Evolutionary conservation across 768 basidiomycete species (phyloP), one percentile per base, ranked within the genome.

Genomic region (Termitomyces sp.): DNA sequence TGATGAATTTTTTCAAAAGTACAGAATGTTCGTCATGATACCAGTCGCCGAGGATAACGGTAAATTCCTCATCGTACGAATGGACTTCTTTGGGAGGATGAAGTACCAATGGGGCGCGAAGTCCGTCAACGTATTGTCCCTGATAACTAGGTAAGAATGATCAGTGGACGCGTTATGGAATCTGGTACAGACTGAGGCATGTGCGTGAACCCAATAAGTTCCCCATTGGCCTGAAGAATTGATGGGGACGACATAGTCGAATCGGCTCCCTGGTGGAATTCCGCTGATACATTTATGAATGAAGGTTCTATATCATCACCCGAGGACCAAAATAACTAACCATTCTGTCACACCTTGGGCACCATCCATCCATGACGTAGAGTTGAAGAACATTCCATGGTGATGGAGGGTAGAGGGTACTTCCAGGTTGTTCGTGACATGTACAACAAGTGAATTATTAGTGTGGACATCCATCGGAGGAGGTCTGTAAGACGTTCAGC

Each of bases 311-410:
- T 41, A 36, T 27, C 16, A 56, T 14, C 55, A 42, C 20, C 13
- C 12, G 27, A 14, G 14, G n/a, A 46, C 2, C 8, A 22, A 32
- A n/a, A 31, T 42, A 10, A 52, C 58, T 27, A 18, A 90, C 91
- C 94, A 98, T 76, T 98, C 92, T 0, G 88, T 81, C 39, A 94
- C 84, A 6, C 79, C 84, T 32, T 82, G 71, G 0, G 96, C 93
- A 37, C 96, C 96, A 69, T 98, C 96, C 78, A 87, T 88, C 86
- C 90, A 97, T 18, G 84, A 81, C 0, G 89, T 81, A 1, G 82
- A 79, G 69, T 94, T 95, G 79, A 97, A 94, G 74, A 85, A 94
- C 88, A 96, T 92, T 61, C 96, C 96, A 72, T 97, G 95, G 67
- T 95, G 89, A 69, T 98, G 96, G 16, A 98, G 73, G 0, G 87